Base-by-base conservation (phyloP, 2,329 filamentous ascomycete genomes). In the Fusarium bactridioides region DNA sequence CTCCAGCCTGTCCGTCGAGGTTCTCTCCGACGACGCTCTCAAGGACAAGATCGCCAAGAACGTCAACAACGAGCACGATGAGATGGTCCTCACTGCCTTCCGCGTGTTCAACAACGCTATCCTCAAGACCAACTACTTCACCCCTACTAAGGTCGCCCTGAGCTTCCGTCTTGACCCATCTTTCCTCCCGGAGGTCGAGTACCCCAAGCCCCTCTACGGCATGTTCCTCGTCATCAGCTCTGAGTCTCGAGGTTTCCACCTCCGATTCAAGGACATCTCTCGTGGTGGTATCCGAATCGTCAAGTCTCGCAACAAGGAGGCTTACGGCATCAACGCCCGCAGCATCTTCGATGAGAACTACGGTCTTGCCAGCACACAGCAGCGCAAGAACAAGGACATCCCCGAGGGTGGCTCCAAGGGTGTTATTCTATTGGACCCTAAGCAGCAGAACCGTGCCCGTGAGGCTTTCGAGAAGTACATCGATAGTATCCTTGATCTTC, bases 401-500 rank as follows among this genome's bases (percentile, higher is more conserved):
- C 96, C 96, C 6, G 96, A 99, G 85, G 96, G 96, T 73, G 96
- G 96, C 61, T 97, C 95, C 78, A 99, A 99, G 86, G 96, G 96
- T 84, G 96, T 99, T 64, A 95, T 99, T 68, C 88, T 99, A 51
- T 90, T 99, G 44, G 95, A 99, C 82, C 90, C 94, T 71, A 92
- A 95, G 80, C 94, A 98, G 83, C 96, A 99, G 83, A 94, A 98
- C 82, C 97, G 95, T 84, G 92, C 92, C 23, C 89, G 88, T 53
- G 94, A 97, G 70, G 95, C 96, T 4, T 99, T 99, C 77, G 95
- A 99, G 86, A 99, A 99, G 87, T 99, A 99, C 84, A 99, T 99
- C 78, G 96, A 99, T 85, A 97, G 94, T 81, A 98, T 99, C 78
- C 88, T 99, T 80, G 96, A 99, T 82, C 90, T 99, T 72, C 90